Conservation (phyloP, 805 yeast species). For the Saccharomycopsis lassenensis region DNA sequence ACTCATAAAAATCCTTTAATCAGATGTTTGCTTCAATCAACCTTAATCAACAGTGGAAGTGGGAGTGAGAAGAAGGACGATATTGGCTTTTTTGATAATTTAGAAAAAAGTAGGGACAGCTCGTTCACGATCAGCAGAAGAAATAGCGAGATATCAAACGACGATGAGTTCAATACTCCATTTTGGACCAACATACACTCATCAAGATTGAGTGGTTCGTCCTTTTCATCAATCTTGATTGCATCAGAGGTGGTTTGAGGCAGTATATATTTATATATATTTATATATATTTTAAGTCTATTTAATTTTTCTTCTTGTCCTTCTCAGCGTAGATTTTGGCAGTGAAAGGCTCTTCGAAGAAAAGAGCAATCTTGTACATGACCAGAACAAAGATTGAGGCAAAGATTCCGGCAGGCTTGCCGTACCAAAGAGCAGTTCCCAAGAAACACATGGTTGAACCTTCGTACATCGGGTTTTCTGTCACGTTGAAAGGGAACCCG, state of each 20-base stretch:
- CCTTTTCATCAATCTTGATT: not conserved
- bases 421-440: conserved; percentile 82
- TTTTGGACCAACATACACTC: conserved; percentile 8
- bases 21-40: too few relatives aligned
- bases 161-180: not conserved
- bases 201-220: conserved; percentile 5
- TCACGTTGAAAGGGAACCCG: conserved; percentile 84
- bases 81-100: too few relatives aligned
- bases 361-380: conserved; percentile 76
- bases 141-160: too few relatives aligned
- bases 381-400: conserved; percentile 62
- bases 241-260: conserved; percentile 2
- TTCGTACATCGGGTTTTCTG: conserved; percentile 93
- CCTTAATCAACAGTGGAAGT: too few relatives aligned
- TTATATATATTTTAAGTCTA: not conserved
- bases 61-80: too few relatives aligned
- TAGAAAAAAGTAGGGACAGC: too few relatives aligned
- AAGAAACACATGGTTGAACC: conserved; percentile 85
- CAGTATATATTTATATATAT: not conserved
- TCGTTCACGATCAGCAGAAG: too few relatives aligned
- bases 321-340: conserved; percentile 78
- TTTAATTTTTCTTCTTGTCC: conserved; percentile 21
- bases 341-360: conserved; percentile 95
- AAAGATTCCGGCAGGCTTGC: conserved; percentile 79
- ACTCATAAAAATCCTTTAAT: conserved; percentile 1